These are phyloP conservation scores for Chlamydomonas sp. DNA, from an alignment of 139 green algal genomes.

Conservation along the genomic window DNA sequence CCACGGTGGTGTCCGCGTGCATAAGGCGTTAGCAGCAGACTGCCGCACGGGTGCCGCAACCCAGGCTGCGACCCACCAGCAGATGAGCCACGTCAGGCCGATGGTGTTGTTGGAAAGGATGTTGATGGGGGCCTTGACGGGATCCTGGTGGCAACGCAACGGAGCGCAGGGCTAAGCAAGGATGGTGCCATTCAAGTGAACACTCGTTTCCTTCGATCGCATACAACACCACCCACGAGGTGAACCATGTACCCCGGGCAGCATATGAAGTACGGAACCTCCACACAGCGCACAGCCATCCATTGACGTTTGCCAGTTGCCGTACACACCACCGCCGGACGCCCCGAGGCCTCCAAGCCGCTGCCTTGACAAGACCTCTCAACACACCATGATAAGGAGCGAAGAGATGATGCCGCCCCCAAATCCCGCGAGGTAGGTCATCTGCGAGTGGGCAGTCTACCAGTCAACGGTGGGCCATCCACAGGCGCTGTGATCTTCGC, in stretches of 20 bases:
- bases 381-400: conserved; percentile 50
- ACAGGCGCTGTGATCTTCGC: background rate
- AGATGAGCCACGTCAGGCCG: conserved; percentile 21
- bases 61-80: conserved; percentile 4
- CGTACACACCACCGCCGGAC: too few relatives aligned
- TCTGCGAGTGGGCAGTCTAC: background rate
- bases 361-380: too few relatives aligned
- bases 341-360: too few relatives aligned
- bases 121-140: conserved; percentile 32
- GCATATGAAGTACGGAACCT: too few relatives aligned
- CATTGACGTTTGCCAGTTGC: too few relatives aligned
- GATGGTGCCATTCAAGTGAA: too few relatives aligned
- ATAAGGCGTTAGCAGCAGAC: background rate
- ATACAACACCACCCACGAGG: too few relatives aligned
- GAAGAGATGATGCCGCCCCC: conserved; percentile 55
- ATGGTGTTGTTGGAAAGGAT: conserved; percentile 55
- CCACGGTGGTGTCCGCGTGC: too few relatives aligned
- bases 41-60: background rate
- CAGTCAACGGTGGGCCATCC: too few relatives aligned
- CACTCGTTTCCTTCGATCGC: too few relatives aligned
- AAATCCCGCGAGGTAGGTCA: conserved; percentile 53
- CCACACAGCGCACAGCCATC: too few relatives aligned
- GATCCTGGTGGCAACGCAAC: conserved; percentile 32
- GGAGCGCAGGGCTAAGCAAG: background rate
- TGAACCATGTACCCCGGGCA: too few relatives aligned